Evolutionary conservation across 176 grass and related monocot genomes (phyloP).

Genomic region (Bromus sterilis): DNA sequence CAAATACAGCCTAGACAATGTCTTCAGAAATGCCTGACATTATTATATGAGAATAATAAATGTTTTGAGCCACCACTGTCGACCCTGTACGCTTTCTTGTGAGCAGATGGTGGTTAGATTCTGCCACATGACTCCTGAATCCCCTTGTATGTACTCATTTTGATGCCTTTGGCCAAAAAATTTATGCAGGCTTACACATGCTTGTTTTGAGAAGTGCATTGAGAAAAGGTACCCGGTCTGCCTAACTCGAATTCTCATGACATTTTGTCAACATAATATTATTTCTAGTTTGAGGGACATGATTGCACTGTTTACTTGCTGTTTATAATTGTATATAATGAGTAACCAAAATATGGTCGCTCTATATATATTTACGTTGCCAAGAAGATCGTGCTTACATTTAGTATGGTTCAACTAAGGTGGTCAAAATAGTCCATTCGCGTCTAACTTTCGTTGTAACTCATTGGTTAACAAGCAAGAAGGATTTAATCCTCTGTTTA

Average conservation of each 20-base stretch:
- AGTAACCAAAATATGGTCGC: neutral
- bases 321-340: neutral
- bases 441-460: neutral
- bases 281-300: neutral
- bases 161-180: neutral
- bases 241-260: neutral
- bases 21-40: neutral
- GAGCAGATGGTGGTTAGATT: neutral
- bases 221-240: constrained; percentile 60
- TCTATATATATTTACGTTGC: neutral
- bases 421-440: neutral
- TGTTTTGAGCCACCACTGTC: no score
- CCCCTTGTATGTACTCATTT: neutral
- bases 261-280: neutral
- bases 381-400: neutral
- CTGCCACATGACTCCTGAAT: neutral
- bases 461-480: neutral
- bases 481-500: neutral
- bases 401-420: neutral
- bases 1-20: neutral
- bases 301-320: neutral
- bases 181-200: constrained; percentile 64
- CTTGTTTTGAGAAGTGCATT: constrained; percentile 85
- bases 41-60: neutral
- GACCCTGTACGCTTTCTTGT: neutral